Percentiles rank a stretch among this genome's conserved stretches.
These are phyloP conservation scores for Ceratobasidium sp. DNA, from an alignment of 1,284 basidiomycete species.

Conservation along the genomic window DNA sequence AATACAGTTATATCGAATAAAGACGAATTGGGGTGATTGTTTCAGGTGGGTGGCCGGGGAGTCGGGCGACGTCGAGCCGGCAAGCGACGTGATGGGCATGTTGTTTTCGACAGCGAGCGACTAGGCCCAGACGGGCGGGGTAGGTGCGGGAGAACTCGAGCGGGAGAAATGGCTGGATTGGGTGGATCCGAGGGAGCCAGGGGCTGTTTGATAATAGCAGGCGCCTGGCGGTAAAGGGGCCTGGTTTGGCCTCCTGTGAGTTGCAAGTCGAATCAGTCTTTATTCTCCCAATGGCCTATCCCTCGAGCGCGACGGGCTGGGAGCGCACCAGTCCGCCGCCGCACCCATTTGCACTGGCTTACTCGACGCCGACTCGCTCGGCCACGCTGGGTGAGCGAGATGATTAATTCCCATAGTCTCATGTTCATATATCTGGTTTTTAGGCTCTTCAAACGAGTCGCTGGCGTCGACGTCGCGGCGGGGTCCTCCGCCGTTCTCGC, in stretches of 20 bases:
- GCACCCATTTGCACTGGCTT: constrained; percentile 18
- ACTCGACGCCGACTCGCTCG: background rate
- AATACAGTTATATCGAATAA: no score
- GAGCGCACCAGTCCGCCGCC: constrained; percentile 8
- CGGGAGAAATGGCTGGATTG: background rate
- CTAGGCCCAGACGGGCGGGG: background rate
- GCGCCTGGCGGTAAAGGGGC: constrained; percentile 30
- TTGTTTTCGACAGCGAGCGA: background rate
- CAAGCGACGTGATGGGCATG: no score
- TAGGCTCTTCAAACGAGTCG: constrained; percentile 32
- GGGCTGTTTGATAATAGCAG: background rate
- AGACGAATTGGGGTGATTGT: no score
- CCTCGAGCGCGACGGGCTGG: constrained; percentile 4
- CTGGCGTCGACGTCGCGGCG: constrained; percentile 25
- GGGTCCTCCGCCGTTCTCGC: constrained; percentile 23
- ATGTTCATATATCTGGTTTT: background rate
- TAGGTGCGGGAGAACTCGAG: no score
- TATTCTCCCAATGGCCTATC: constrained; percentile 10
- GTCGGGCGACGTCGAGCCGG: no score
- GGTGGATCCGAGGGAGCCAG: background rate
- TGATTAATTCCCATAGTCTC: background rate
- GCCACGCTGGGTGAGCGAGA: constrained; percentile 14
- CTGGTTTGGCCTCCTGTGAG: constrained; percentile 9
- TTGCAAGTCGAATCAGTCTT: constrained; percentile 11
- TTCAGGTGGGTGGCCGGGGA: no score